phyloP scores from a whole-genome alignment of 805 yeast species.

The Candida krabiensis region DNA sequence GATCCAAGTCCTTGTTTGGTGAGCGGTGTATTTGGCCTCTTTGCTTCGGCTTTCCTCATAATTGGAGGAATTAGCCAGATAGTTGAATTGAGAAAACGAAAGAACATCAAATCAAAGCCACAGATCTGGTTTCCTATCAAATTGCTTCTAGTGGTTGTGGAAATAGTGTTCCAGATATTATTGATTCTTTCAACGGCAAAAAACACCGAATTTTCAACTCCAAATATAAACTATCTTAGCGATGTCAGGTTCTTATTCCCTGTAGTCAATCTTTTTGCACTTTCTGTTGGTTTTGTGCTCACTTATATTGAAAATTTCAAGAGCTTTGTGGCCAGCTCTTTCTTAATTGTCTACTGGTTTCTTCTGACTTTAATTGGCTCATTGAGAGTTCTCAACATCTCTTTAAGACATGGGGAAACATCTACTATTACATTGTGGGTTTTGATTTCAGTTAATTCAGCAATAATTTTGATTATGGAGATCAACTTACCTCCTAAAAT shows the following conservation, averaged over 20 bases:
- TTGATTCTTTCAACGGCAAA: constrained; percentile 16
- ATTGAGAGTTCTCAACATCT: constrained; percentile 42
- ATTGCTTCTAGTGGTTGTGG: constrained; percentile 38
- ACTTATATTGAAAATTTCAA: constrained; percentile 75
- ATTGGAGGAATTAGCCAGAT: constrained; percentile 40
- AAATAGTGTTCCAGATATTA: constrained; percentile 36
- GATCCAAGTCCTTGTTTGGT: constrained; percentile 55
- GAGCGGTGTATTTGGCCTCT: constrained; percentile 42
- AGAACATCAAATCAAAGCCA: constrained; percentile 28
- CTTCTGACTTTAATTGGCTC: constrained; percentile 48
- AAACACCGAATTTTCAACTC: constrained; percentile 12
- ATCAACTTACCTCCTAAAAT: constrained; percentile 37
- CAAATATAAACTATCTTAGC: constrained; percentile 27
- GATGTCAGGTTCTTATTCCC: constrained; percentile 29
- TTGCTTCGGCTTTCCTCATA: constrained; percentile 37
- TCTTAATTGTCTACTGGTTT: constrained; percentile 76
- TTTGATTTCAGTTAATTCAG: constrained; percentile 35
- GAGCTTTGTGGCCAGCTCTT: constrained; percentile 62
- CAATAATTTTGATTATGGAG: constrained; percentile 46
- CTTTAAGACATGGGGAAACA: constrained; percentile 36
- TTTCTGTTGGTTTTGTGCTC: constrained; percentile 52
- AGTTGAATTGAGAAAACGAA: constrained; percentile 31
- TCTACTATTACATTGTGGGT: constrained; percentile 30
- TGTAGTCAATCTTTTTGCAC: constrained; percentile 39
- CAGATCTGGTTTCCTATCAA: constrained; percentile 45